Evolutionary conservation across 306 rosid genomes (phyloP).

Genomic region (Parietaria judaica): DNA sequence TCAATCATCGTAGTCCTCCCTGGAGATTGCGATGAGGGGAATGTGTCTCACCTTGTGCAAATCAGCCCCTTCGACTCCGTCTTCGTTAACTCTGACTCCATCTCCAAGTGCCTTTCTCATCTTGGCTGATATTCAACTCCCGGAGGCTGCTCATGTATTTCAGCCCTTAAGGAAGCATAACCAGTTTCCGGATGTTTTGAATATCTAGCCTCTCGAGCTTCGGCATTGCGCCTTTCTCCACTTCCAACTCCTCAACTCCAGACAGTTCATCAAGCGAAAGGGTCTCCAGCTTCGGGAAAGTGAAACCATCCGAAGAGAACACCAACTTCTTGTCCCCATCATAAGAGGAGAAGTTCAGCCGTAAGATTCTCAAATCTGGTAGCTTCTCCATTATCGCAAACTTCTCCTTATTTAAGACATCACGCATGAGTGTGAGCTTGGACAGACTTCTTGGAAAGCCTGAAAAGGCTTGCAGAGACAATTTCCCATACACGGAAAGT

Average conservation of each 20-base stretch:
- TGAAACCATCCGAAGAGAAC: conserved; percentile 38
- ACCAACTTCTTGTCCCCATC: conserved; percentile 5
- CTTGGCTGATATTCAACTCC: conserved; percentile 27
- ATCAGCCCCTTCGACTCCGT: conserved; percentile 34
- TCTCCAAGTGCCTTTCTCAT: conserved; percentile 33
- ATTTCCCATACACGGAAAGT: no score
- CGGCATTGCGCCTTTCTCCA: conserved; percentile 34
- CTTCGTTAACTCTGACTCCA: conserved; percentile 20
- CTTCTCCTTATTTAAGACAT: no score
- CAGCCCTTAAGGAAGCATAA: conserved; percentile 37
- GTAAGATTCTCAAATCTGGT: conserved; percentile 31
- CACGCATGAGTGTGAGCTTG: no score
- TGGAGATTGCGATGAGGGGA: conserved; percentile 18
- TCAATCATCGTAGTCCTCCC: no score
- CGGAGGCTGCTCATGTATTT: conserved; percentile 18
- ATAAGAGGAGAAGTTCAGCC: not conserved
- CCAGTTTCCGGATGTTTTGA: conserved; percentile 17
- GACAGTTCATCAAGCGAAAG: conserved; percentile 20
- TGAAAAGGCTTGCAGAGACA: no score
- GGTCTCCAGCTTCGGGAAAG: conserved; percentile 37
- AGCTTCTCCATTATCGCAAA: conserved; percentile 25
- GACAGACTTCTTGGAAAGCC: no score
- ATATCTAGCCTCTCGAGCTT: conserved; percentile 26
- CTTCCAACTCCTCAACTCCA: conserved; percentile 33
- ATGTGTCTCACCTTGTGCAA: conserved; percentile 38